These are phyloP conservation scores for Plicaturopsis crispa DNA, from an alignment of 768 basidiomycete genomes.

Conservation along the genomic window DNA sequence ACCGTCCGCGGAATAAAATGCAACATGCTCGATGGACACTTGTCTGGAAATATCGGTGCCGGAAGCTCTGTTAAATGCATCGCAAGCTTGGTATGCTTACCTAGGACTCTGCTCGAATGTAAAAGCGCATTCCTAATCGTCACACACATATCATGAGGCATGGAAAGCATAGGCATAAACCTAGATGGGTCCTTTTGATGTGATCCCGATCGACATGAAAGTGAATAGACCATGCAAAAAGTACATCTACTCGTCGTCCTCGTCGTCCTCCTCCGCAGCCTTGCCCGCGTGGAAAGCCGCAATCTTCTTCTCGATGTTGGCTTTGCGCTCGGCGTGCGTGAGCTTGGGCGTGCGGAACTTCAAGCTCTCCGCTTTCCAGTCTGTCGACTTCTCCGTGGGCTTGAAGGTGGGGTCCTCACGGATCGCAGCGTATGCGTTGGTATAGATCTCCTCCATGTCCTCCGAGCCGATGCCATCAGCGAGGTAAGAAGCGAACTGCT, in stretches of 20 bases:
- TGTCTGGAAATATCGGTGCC: no score
- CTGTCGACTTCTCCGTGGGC: conserved; percentile 79
- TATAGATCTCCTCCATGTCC: conserved; percentile 95
- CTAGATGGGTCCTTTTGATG: no score
- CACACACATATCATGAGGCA: no score
- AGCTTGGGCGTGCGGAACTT: conserved; percentile 68
- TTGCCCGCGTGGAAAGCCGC: conserved; percentile 77
- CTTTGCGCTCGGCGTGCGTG: conserved; percentile 70
- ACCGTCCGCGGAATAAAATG: no score
- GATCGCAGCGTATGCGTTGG: conserved; percentile 89
- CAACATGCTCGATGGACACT: no score
- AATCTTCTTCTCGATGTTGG: conserved; percentile 81
- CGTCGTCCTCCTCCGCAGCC: conserved; percentile 29
- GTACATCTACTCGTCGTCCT: conserved; percentile 57
- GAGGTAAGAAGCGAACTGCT: conserved; percentile 93
- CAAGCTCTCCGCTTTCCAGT: conserved; percentile 83
- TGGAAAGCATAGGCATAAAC: no score
- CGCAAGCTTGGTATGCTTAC: no score
- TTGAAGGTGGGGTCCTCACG: conserved; percentile 91
- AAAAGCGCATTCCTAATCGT: no score
- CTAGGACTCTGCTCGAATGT: no score
- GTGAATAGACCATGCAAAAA: no score
- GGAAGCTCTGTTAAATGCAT: no score
- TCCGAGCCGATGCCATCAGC: conserved; percentile 93
- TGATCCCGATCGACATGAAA: no score